phyloP scores from a whole-genome alignment of 768 basidiomycete genomes.

The Fomitopsis pulvina region DNA sequence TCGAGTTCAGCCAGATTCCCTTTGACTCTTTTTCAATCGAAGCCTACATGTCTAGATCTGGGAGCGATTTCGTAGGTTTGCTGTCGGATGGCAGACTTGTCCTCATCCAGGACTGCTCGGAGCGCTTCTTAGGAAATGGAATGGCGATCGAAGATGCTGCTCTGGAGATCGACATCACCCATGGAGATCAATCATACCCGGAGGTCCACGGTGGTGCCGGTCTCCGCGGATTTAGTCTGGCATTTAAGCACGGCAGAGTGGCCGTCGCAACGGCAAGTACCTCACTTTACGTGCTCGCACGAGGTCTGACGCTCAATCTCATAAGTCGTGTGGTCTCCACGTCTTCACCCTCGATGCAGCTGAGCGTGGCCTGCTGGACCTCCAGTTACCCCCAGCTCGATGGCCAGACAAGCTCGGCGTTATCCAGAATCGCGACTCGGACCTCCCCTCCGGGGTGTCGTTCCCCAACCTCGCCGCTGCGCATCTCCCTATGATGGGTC shows the following conservation, averaged over 20 bases:
- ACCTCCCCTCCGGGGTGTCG: no score
- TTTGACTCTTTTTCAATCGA: no score
- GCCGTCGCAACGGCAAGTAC: slow-evolving; percentile 20
- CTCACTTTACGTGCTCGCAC: background rate
- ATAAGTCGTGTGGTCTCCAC: slow-evolving; percentile 20
- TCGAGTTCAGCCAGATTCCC: background rate
- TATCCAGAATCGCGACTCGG: no score
- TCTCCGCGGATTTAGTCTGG: no score
- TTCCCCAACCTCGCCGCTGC: no score
- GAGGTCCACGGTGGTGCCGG: no score
- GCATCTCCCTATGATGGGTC: no score
- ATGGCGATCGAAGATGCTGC: slow-evolving; percentile 11
- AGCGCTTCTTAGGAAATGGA: slow-evolving; percentile 19
- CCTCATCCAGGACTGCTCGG: slow-evolving; percentile 30
- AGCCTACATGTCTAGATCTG: slow-evolving; percentile 33
- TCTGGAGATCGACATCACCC: slow-evolving; percentile 17
- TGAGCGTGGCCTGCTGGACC: slow-evolving; percentile 11
- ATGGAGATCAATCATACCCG: no score
- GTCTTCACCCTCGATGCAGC: slow-evolving; percentile 19
- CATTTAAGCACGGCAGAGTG: slow-evolving; percentile 22
- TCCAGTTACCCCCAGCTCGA: background rate
- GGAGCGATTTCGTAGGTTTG: slow-evolving; percentile 27
- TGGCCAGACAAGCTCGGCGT: no score
- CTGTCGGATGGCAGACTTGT: slow-evolving; percentile 16
- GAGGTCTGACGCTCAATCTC: no score